phyloP scores from a whole-genome alignment of 257 asterid species.

The Forsythia viridissima region DNA sequence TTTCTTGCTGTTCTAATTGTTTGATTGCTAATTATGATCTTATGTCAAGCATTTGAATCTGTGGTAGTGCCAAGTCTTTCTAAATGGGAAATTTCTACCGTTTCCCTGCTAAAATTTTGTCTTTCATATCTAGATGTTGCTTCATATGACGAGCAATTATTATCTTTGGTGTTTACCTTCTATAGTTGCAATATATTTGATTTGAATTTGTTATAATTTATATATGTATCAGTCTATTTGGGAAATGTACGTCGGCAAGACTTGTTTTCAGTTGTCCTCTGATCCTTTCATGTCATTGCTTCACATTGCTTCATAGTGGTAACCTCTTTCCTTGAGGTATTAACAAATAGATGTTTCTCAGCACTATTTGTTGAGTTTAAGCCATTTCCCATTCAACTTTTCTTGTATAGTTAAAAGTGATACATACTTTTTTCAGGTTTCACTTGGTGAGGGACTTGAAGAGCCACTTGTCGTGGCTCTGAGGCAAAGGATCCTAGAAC shows the following conservation, averaged over 20 bases:
- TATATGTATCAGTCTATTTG: too few species aligned
- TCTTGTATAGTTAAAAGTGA: background rate
- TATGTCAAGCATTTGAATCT: background rate
- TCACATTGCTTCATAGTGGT: too few species aligned
- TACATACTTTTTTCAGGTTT: conserved; percentile 47
- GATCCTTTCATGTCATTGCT: too few species aligned
- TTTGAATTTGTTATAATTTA: background rate
- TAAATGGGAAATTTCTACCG: background rate
- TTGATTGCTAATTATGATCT: background rate
- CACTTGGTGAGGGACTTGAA: conserved; percentile 50
- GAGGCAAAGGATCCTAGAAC: conserved; percentile 69
- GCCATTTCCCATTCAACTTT: background rate
- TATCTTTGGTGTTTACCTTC: background rate
- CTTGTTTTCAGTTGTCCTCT: too few species aligned
- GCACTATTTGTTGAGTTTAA: background rate
- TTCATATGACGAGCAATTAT: background rate
- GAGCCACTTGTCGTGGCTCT: conserved; percentile 70
- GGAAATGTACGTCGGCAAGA: too few species aligned
- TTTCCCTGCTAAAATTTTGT: background rate
- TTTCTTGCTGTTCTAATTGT: background rate
- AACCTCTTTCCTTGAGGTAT: too few species aligned
- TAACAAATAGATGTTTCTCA: too few species aligned
- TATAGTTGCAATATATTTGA: background rate
- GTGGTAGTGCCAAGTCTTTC: background rate
- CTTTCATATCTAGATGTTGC: too few species aligned